A percentile compares a stretch with the other conserved stretches of the same genome.
Conservation (phyloP, 306 rosid genomes). For the Vigna nakashimae region DNA sequence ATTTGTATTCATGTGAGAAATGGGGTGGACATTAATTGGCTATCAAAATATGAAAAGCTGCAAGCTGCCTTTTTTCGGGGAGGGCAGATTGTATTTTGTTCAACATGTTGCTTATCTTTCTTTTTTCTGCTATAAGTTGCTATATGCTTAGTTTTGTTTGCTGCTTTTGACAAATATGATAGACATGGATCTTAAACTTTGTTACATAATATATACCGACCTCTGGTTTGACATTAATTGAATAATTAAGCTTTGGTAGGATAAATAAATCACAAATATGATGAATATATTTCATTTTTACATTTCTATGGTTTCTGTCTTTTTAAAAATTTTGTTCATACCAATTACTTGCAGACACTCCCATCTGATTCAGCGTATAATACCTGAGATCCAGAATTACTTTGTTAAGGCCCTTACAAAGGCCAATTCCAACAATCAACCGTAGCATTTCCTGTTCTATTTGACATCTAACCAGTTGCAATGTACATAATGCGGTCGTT, state of each 20-base stretch:
- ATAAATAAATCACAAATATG: not conserved
- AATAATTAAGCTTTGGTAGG: constrained; percentile 14
- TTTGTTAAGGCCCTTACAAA: constrained; percentile 76
- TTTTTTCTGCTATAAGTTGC: not conserved
- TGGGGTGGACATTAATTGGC: not conserved
- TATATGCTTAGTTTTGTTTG: not conserved
- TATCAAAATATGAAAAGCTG: not conserved
- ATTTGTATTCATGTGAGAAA: not conserved
- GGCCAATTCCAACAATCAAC: constrained; percentile 62
- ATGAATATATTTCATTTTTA: constrained; percentile 13
- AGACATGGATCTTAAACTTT: constrained; percentile 7
- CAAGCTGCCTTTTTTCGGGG: not conserved
- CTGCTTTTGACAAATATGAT: constrained; percentile 14
- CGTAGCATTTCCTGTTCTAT: constrained; percentile 49
- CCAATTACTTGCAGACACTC: constrained; percentile 70
- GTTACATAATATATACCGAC: constrained; percentile 8
- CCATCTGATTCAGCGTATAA: constrained; percentile 70
- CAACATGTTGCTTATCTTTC: not conserved
- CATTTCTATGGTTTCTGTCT: not conserved
- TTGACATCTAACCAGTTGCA: constrained; percentile 67
- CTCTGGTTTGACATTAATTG: constrained; percentile 27
- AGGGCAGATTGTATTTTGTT: not conserved
- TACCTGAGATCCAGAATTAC: constrained; percentile 79
- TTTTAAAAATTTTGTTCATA: constrained; percentile 31
- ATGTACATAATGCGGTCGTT: constrained; percentile 73